Evolutionary conservation across 2,329 filamentous ascomycete genomes (phyloP).

Genomic region (Curvularia lunata): DNA sequence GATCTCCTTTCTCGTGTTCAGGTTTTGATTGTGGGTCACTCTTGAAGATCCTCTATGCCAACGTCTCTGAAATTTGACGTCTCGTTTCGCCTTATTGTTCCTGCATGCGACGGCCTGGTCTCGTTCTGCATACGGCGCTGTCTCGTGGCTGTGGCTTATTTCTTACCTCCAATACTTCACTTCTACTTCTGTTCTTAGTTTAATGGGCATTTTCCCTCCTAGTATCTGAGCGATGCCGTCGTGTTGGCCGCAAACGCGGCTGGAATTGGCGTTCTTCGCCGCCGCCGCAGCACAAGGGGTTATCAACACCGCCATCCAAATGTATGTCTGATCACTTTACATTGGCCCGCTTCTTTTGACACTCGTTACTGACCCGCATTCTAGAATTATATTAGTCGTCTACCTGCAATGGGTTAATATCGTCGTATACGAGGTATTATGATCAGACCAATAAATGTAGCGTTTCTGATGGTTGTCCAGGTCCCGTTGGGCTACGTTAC

Average conservation of each 20-base stretch:
- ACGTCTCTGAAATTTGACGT: neutral
- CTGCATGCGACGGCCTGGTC: neutral
- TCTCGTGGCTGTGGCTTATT: neutral
- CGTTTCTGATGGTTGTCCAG: slow-evolving; percentile 1
- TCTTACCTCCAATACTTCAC: neutral
- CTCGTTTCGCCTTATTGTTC: neutral
- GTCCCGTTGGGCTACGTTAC: slow-evolving; percentile 25
- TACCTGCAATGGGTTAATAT: slow-evolving; percentile 29
- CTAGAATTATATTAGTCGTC: slow-evolving; percentile 18
- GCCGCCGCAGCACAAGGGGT: slow-evolving; percentile 22
- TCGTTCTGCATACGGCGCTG: neutral
- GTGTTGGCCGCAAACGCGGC: slow-evolving; percentile 13
- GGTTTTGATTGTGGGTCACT: neutral
- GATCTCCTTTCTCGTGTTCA: slow-evolving; percentile 2
- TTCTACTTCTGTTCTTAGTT: neutral
- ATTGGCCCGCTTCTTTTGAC: neutral
- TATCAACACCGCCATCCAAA: slow-evolving; percentile 19
- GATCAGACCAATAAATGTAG: neutral
- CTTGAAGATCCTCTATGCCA: neutral
- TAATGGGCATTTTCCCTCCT: neutral
- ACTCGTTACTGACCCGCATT: slow-evolving; percentile 4
- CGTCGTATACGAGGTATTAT: slow-evolving; percentile 16
- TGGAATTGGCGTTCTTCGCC: slow-evolving; percentile 26
- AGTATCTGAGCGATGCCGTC: neutral
- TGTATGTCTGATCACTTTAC: slow-evolving; percentile 16